A percentile compares a stretch with the other conserved stretches of the same genome.
Conservation (phyloP, 225 moss, liverwort and hornwort genomes). For the Physcomitrellopsis africana region DNA sequence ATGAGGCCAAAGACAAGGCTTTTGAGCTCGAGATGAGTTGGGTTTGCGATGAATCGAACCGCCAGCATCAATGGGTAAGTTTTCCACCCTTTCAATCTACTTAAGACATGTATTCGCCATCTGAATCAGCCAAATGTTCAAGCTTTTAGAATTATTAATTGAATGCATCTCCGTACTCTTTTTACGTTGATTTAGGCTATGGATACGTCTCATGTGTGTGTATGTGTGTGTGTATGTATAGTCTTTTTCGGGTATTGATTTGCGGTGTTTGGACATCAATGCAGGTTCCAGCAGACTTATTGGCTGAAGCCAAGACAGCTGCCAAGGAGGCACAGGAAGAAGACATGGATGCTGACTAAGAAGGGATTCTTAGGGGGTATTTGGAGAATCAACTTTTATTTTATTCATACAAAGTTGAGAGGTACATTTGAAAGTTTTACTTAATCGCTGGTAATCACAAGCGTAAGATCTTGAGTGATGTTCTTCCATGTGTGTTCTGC, state of each 20-base stretch:
- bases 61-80: slow-evolving; percentile 76
- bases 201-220: not conserved
- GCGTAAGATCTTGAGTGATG: slow-evolving; percentile 9
- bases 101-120: not conserved
- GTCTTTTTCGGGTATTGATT: not conserved
- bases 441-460: slow-evolving; percentile 23
- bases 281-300: slow-evolving; percentile 66
- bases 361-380: not conserved
- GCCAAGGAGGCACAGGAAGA: slow-evolving; percentile 98
- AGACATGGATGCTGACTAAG: slow-evolving; percentile 97
- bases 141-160: not conserved
- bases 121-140: not conserved
- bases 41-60: slow-evolving; percentile 87
- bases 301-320: slow-evolving; percentile 84
- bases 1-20: slow-evolving; percentile 96
- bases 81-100: slow-evolving; percentile 10
- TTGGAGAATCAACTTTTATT: slow-evolving; percentile 21
- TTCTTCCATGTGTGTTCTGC: slow-evolving; percentile 15
- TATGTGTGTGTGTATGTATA: not conserved
- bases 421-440: slow-evolving; percentile 30
- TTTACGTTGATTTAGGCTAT: slow-evolving; percentile 7
- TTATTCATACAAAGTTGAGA: slow-evolving; percentile 24
- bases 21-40: slow-evolving; percentile 98
- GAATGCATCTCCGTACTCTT: not conserved
- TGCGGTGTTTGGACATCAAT: not conserved